Conservation (phyloP, 2,329 filamentous ascomycete species). For the Diaporthe ilicicola region DNA sequence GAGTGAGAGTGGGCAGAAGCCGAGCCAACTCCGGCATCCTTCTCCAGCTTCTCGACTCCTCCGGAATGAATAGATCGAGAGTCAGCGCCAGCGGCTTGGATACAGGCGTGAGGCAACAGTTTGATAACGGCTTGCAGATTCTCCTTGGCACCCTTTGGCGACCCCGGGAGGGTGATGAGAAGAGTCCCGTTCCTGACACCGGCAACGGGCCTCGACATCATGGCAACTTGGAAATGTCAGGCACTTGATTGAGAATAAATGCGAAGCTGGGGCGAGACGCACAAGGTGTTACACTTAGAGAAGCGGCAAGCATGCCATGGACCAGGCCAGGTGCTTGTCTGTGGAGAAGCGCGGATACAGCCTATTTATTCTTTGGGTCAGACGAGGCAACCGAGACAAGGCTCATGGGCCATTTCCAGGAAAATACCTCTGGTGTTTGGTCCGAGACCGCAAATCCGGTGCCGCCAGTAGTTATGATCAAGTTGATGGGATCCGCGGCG, state of each 20-base stretch:
- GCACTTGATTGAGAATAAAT: neutral
- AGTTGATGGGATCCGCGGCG: constrained; percentile 65
- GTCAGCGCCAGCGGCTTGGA: constrained; percentile 84
- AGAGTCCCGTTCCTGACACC: constrained; percentile 84
- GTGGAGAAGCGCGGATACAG: constrained; percentile 80
- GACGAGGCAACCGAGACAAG: neutral
- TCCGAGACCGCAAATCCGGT: constrained; percentile 91
- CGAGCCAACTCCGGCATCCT: constrained; percentile 73
- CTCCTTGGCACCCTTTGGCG: constrained; percentile 93
- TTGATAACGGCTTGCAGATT: constrained; percentile 90
- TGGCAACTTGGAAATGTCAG: constrained; percentile 73
- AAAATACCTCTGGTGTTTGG: constrained; percentile 81
- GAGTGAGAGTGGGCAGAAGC: constrained; percentile 39
- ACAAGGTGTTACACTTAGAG: constrained; percentile 89
- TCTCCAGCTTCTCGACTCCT: constrained; percentile 83
- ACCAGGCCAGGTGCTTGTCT: constrained; percentile 89
- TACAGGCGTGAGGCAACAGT: constrained; percentile 93
- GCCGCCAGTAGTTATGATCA: constrained; percentile 89
- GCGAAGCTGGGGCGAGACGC: constrained; percentile 48
- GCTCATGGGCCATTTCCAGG: neutral
- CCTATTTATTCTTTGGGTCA: constrained; percentile 57
- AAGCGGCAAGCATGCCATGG: constrained; percentile 93
- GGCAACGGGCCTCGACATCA: constrained; percentile 95
- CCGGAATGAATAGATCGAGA: constrained; percentile 83
- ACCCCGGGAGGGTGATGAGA: constrained; percentile 90